These are phyloP conservation scores for Globisporangium camurandrum DNA, from an alignment of 352 stramenopile species.

Conservation along the genomic window DNA sequence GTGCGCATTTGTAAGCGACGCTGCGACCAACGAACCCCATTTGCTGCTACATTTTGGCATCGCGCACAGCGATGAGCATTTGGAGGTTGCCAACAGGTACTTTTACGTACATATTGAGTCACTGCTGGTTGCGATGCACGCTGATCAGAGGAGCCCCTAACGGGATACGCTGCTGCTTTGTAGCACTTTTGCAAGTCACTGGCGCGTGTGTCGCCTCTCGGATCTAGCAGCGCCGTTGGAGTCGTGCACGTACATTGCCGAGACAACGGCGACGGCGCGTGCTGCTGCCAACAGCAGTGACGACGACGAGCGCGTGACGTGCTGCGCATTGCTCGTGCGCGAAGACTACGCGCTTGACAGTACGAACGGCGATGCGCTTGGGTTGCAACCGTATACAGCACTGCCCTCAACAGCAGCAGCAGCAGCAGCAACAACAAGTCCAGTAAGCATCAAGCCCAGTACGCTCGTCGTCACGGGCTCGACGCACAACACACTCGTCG, in stretches of 20 bases:
- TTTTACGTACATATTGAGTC: neutral
- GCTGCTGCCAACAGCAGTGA: neutral
- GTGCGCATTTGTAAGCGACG: constrained; percentile 4
- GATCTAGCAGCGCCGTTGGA: neutral
- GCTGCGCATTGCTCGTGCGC: constrained; percentile 2
- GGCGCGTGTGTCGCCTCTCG: constrained; percentile 1
- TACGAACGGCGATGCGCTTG: neutral
- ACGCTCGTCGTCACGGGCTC: constrained; percentile 39
- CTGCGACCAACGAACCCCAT: constrained; percentile 8
- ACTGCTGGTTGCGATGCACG: neutral
- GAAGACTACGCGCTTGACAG: neutral
- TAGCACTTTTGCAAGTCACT: neutral
- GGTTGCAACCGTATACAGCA: neutral
- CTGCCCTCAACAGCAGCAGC: neutral
- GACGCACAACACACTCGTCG: constrained; percentile 33
- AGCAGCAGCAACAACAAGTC: neutral
- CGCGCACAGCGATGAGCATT: neutral
- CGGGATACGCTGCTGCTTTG: neutral
- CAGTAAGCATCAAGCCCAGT: constrained; percentile 12
- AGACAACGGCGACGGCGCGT: too few relatives aligned
- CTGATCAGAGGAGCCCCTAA: neutral
- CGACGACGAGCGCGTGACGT: constrained; percentile 8
- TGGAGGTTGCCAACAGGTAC: neutral
- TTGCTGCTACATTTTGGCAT: constrained; percentile 9
- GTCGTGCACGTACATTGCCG: constrained; percentile 8